Conservation (phyloP, 495 filamentous ascomycete genomes). For the Cairneyella variabilis region DNA sequence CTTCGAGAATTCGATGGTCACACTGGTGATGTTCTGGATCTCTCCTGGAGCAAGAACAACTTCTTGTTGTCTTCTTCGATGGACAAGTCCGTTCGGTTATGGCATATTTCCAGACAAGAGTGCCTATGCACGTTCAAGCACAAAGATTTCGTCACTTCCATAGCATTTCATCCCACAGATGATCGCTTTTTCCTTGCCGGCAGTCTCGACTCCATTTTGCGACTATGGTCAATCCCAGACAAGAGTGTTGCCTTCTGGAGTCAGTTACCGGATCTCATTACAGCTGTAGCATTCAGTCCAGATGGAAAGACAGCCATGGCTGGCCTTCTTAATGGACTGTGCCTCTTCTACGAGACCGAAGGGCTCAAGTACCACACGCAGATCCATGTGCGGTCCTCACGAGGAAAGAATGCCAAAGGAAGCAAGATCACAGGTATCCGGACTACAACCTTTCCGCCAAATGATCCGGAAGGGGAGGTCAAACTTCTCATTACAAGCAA, state of each 20-base stretch:
- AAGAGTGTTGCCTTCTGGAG: conserved; percentile 88
- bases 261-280: conserved; percentile 78
- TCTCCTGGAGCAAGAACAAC: conserved; percentile 99
- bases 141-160: conserved; percentile 91
- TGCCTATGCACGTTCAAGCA: conserved; percentile 96
- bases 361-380: conserved; percentile 79
- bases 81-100: conserved; percentile 93
- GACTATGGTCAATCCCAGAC: conserved; percentile 97
- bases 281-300: conserved; percentile 88
- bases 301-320: conserved; percentile 90
- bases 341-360: conserved; percentile 93
- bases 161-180: conserved; percentile 91
- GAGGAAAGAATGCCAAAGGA: conserved; percentile 90
- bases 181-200: conserved; percentile 97
- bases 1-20: conserved; percentile 80
- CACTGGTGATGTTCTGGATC: conserved; percentile 78
- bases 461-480: conserved; percentile 64
- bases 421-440: conserved; percentile 97
- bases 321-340: conserved; percentile 79
- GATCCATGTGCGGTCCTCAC: conserved; percentile 83
- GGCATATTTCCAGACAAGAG: conserved; percentile 83
- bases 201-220: conserved; percentile 84
- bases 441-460: conserved; percentile 59
- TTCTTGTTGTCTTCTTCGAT: conserved; percentile 92
- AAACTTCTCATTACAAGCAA: conserved; percentile 93